Evolutionary conservation across 2,329 filamentous ascomycete genomes (phyloP), one percentile per base, ranked within the genome.

Genomic region (Fusarium chuoi): DNA sequence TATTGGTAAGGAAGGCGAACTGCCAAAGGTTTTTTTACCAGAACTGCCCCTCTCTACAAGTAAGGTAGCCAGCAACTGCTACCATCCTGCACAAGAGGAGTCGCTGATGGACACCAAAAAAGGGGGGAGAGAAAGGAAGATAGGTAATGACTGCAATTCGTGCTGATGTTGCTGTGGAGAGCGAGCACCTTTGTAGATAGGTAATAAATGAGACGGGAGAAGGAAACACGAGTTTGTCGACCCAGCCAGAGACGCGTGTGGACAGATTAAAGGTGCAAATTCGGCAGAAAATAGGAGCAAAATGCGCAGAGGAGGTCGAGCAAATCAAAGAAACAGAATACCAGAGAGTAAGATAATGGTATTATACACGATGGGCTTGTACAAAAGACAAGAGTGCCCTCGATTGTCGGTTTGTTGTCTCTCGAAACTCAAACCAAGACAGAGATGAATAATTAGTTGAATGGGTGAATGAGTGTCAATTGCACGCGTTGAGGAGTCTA

Each of bases 1-100:
- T 60, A 39, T 38, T 38, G 58, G 26, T 33, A 45, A 45, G 39
- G 51, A 57, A 58, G 39, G 51, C 22, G 49, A 41, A 63, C 22
- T 60, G 42, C 71, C 70, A 63, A 75, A 75, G 73, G 73, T 78
- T 77, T 75, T 28, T 77, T 75, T 74, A 66, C 69, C 70, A 78
- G 69, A 66, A 77, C 75, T 73, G 75, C 72, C 70, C 74, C 74
- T 78, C 74, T 75, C 69, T 68, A 59, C 73, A 48, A 22, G 45
- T 17, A 57, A 48, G 15, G 45, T 48, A 57, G 64, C 65, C 63
- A 33, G 67, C 67, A 71, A 62, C 75, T 72, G 54, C 75, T 55
- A 77, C 65, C 77, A 78, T 78, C 72, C 77, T 78, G 64, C 62
- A 62, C 45, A 65, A 39, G 49, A 44, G 55, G 35, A 55, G 48